These are phyloP conservation scores for Jamesozyma hellenica DNA, from an alignment of 805 yeast genomes.

Conservation along the genomic window DNA sequence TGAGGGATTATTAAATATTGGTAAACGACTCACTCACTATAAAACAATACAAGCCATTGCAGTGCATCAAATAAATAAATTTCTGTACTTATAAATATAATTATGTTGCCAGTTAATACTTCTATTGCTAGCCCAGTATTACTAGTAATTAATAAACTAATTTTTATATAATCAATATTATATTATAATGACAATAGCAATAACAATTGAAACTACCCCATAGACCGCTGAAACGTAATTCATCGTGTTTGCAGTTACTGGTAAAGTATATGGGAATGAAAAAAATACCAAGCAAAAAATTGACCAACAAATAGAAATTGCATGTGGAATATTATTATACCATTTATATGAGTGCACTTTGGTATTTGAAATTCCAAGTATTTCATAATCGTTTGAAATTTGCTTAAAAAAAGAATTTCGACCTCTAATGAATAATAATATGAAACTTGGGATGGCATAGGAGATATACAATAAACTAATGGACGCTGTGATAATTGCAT, in stretches of 20 bases:
- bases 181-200: slow-evolving; percentile 2
- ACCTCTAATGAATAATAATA: slow-evolving; percentile 27
- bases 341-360: background rate
- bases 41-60: no score
- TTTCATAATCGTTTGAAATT: slow-evolving; percentile 4
- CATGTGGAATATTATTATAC: slow-evolving; percentile 19
- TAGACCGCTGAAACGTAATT: slow-evolving; percentile 43
- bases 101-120: no score
- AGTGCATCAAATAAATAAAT: no score
- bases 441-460: slow-evolving; percentile 40
- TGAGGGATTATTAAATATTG: no score
- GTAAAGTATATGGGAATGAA: slow-evolving; percentile 44
- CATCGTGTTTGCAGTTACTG: slow-evolving; percentile 43
- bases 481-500: slow-evolving; percentile 53
- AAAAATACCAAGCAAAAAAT: slow-evolving; percentile 40
- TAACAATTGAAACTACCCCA: slow-evolving; percentile 14
- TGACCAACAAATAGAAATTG: slow-evolving; percentile 40
- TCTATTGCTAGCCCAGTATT: no score
- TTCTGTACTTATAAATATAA: no score
- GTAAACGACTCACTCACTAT: no score
- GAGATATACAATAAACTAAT: slow-evolving; percentile 49
- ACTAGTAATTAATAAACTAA: no score
- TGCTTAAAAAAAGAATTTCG: slow-evolving; percentile 21
- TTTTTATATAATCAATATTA: no score
- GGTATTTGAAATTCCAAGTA: background rate